Percentiles rank a stretch among this genome's conserved stretches.
Conservation (phyloP, 2,329 filamentous ascomycete genomes). For the Fusarium sp. region DNA sequence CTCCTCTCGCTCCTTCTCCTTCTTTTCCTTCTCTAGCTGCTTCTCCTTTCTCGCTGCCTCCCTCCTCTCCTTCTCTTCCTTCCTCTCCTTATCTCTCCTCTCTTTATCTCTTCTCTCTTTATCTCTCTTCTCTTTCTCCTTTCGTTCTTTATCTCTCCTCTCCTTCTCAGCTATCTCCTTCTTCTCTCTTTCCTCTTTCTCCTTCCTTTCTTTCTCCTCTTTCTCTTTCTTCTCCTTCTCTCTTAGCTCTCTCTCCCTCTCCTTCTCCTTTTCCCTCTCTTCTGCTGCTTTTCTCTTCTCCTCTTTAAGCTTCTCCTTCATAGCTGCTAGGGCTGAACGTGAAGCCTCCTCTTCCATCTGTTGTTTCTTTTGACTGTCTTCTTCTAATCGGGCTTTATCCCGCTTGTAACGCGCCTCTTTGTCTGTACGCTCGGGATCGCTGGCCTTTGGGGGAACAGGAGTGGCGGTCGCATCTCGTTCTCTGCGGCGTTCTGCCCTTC, state of each 20-base stretch:
- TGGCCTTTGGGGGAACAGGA: background rate
- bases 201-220: background rate
- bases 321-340: background rate
- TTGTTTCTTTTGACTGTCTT: conserved; percentile 17
- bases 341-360: conserved; percentile 15
- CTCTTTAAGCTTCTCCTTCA: conserved; percentile 21
- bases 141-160: conserved; percentile 29
- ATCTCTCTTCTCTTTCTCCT: conserved; percentile 5
- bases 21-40: conserved; percentile 25
- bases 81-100: conserved; percentile 2
- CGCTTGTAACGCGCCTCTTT: conserved; percentile 20
- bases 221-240: conserved; percentile 19
- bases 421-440: conserved; percentile 12
- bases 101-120: conserved; percentile 8
- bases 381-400: conserved; percentile 18
- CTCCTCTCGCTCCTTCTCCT: conserved; percentile 25
- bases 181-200: conserved; percentile 14
- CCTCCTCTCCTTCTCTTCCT: conserved; percentile 7
- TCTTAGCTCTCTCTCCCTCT: conserved; percentile 12
- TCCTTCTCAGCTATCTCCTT: conserved; percentile 30
- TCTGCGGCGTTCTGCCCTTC: conserved; percentile 25
- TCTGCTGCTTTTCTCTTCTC: conserved; percentile 24
- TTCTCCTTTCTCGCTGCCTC: conserved; percentile 22
- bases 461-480: conserved; percentile 13
- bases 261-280: conserved; percentile 29